Conservation (phyloP, 805 yeast species). For the Metschnikowia lunata region DNA sequence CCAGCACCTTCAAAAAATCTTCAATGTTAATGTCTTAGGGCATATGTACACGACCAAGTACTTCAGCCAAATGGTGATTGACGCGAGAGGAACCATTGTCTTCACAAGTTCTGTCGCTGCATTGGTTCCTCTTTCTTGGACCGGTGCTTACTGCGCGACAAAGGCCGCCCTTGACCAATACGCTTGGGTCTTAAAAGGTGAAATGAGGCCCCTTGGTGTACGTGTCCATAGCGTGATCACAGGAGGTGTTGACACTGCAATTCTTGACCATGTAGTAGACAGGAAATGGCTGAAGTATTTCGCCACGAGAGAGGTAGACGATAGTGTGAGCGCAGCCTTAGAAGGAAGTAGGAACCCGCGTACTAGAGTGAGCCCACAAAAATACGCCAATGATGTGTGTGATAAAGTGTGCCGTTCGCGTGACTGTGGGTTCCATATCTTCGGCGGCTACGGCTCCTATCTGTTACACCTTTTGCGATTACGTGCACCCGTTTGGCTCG, state of each 20-base stretch:
- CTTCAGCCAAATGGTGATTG: slow-evolving; percentile 27
- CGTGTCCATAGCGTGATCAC: slow-evolving; percentile 35
- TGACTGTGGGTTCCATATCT: slow-evolving; percentile 16
- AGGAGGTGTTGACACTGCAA: slow-evolving; percentile 37
- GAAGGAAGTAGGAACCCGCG: slow-evolving; percentile 13
- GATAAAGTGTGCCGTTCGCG: slow-evolving; percentile 5
- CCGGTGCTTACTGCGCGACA: slow-evolving; percentile 29
- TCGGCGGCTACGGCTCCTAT: slow-evolving; percentile 9
- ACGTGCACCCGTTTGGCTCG: slow-evolving; percentile 12
- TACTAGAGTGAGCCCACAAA: slow-evolving; percentile 4
- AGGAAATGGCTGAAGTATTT: slow-evolving; percentile 4
- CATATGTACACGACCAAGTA: slow-evolving; percentile 32
- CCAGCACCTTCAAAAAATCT: slow-evolving; percentile 16
- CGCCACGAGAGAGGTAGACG: slow-evolving; percentile 7
- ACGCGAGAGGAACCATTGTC: slow-evolving; percentile 31
- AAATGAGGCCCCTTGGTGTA: slow-evolving; percentile 36
- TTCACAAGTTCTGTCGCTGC: slow-evolving; percentile 36
- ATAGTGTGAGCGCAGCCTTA: slow-evolving; percentile 9
- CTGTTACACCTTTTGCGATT: slow-evolving; percentile 12
- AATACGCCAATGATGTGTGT: slow-evolving; percentile 14
- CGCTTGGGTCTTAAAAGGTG: slow-evolving; percentile 30
- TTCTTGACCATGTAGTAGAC: slow-evolving; percentile 18
- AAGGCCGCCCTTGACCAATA: slow-evolving; percentile 39
- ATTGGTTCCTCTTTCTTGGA: slow-evolving; percentile 30
- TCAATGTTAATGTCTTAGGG: slow-evolving; percentile 38